Conservation (phyloP, 176 grass and related monocot genomes). For the Oryza glaberrima region DNA sequence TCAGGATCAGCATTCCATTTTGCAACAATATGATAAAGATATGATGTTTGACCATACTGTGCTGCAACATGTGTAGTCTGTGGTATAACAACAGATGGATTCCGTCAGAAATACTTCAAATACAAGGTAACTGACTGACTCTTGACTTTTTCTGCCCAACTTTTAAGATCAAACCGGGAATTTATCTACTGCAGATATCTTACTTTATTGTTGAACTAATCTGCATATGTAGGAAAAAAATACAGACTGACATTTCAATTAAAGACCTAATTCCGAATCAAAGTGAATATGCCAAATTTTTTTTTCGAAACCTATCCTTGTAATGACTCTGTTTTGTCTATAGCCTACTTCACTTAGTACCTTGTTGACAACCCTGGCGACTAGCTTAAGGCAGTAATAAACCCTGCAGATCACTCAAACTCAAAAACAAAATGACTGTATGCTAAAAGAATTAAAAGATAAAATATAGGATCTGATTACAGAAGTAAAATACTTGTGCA, state of each 20-base stretch:
- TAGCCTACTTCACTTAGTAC: neutral
- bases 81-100: conserved; percentile 39
- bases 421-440: neutral
- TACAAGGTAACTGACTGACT: conserved; percentile 7
- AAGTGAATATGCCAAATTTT: conserved; percentile 13
- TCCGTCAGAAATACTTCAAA: neutral
- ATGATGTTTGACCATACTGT: conserved; percentile 92
- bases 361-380: neutral
- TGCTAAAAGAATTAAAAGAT: conserved; percentile 16
- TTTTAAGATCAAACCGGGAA: conserved; percentile 17
- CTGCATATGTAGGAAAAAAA: conserved; percentile 33
- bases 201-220: neutral
- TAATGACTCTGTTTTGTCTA: neutral
- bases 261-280: conserved; percentile 18
- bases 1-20: conserved; percentile 99
- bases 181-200: conserved; percentile 9
- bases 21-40: conserved; percentile 82
- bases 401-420: neutral
- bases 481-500: conserved; percentile 29
- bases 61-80: conserved; percentile 96
- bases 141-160: neutral
- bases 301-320: neutral
- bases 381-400: neutral
- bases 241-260: neutral
- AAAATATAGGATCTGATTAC: neutral